Evolutionary conservation across 176 grass and related monocot species (phyloP).

Genomic region (Aegilops longissima): DNA sequence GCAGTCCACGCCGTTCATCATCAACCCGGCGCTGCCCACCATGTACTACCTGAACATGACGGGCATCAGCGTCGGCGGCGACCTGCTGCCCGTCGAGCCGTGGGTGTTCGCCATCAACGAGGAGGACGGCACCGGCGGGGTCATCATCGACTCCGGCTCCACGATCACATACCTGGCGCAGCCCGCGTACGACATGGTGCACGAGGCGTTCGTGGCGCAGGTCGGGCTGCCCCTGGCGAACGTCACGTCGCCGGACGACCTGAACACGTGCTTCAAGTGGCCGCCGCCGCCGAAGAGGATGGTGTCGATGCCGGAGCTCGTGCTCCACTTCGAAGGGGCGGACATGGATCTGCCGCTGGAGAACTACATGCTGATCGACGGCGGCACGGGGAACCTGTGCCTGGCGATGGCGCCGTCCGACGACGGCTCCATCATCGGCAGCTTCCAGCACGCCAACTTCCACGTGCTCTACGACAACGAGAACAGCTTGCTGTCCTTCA

Average conservation of each 20-base stretch:
- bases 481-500: constrained; percentile 54
- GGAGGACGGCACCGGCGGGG: constrained; percentile 51
- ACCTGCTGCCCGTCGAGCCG: constrained; percentile 28
- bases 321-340: constrained; percentile 50
- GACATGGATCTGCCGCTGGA: constrained; percentile 42
- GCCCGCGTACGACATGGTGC: constrained; percentile 31
- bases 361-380: constrained; percentile 45
- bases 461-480: constrained; percentile 57
- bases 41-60: constrained; percentile 52
- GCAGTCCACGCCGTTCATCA: constrained; percentile 46
- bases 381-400: constrained; percentile 34
- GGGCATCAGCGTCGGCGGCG: constrained; percentile 48
- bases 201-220: constrained; percentile 20
- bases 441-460: constrained; percentile 55
- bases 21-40: constrained; percentile 52
- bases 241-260: constrained; percentile 5
- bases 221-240: constrained; percentile 27
- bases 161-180: constrained; percentile 42
- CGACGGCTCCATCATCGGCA: constrained; percentile 51
- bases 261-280: constrained; percentile 57
- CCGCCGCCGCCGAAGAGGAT: constrained; percentile 26
- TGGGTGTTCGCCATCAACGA: constrained; percentile 53
- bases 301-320: constrained; percentile 34
- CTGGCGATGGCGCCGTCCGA: constrained; percentile 41
- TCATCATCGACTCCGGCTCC: constrained; percentile 55